These are phyloP conservation scores for Ambrosia artemisiifolia DNA, from an alignment of 129 eudicot species.

Conservation along the genomic window DNA sequence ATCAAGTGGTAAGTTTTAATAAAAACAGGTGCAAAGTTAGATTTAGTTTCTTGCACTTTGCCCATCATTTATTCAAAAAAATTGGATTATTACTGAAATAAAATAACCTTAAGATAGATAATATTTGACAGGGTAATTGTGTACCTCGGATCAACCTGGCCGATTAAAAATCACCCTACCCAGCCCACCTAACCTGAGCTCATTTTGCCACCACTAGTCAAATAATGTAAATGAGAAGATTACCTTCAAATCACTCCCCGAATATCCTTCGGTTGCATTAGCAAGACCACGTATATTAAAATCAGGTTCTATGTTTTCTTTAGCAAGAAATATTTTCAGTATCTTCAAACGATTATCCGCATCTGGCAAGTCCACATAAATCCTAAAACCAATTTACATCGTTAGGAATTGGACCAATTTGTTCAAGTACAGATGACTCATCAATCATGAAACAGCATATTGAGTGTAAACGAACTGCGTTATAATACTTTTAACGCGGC, in stretches of 20 bases:
- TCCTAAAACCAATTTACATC: conserved; percentile 44
- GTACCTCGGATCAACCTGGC: too few relatives aligned
- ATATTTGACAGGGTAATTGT: background rate
- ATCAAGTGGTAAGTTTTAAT: background rate
- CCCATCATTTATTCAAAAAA: background rate
- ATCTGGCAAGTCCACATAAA: conserved; percentile 94
- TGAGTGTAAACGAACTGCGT: background rate
- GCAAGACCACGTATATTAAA: conserved; percentile 74
- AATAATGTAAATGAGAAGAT: background rate
- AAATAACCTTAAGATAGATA: background rate
- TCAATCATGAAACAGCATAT: background rate
- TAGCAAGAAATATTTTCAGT: conserved; percentile 81
- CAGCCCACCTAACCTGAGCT: background rate
- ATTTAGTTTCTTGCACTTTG: background rate
- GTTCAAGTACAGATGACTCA: background rate
- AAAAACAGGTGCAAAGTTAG: background rate
- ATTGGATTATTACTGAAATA: background rate
- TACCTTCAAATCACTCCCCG: conserved; percentile 96
- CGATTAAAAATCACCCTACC: too few relatives aligned
- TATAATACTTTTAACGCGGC: too few relatives aligned
- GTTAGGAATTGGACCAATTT: background rate
- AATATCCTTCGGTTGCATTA: conserved; percentile 91
- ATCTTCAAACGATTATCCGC: conserved; percentile 83
- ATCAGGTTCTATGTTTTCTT: conserved; percentile 64
- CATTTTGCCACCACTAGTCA: background rate